A percentile compares a stretch with the other conserved stretches of the same genome.
These are phyloP conservation scores for Penicillium silybi DNA, from an alignment of 495 filamentous ascomycete species.

Conservation along the genomic window DNA sequence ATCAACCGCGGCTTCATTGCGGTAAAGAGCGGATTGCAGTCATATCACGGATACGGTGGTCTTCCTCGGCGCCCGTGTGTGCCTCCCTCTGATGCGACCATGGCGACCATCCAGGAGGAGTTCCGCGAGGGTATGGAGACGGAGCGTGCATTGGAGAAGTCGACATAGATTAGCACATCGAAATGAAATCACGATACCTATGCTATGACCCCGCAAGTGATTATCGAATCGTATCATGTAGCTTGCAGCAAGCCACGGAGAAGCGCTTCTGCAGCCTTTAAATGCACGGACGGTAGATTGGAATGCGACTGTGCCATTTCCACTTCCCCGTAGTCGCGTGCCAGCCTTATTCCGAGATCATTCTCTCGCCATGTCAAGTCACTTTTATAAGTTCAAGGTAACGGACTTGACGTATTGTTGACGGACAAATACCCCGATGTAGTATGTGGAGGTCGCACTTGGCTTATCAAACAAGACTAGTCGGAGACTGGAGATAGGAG, in stretches of 20 bases:
- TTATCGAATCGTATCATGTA: background rate
- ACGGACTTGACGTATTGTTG: no score
- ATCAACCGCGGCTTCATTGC: slow-evolving; percentile 85
- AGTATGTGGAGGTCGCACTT: slow-evolving; percentile 21
- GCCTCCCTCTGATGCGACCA: slow-evolving; percentile 57
- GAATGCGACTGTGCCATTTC: background rate
- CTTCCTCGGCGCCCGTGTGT: slow-evolving; percentile 74
- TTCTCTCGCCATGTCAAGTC: background rate
- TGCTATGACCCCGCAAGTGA: background rate
- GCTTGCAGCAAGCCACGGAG: background rate
- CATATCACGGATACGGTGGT: slow-evolving; percentile 74
- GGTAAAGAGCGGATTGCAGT: slow-evolving; percentile 74
- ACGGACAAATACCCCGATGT: slow-evolving; percentile 4
- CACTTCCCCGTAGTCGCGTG: background rate
- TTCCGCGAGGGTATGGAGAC: slow-evolving; percentile 72
- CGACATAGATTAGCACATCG: background rate
- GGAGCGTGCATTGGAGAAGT: slow-evolving; percentile 52
- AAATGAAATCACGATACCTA: slow-evolving; percentile 1
- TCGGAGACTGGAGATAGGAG: no score
- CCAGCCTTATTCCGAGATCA: background rate
- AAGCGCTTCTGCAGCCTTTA: background rate
- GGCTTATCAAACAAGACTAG: background rate
- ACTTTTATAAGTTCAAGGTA: background rate
- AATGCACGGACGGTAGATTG: background rate
- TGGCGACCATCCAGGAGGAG: slow-evolving; percentile 58